Percentiles rank a stretch among this genome's conserved stretches.
Conservation (phyloP, 495 filamentous ascomycete genomes). For the Aspergillus bertholletiae region DNA sequence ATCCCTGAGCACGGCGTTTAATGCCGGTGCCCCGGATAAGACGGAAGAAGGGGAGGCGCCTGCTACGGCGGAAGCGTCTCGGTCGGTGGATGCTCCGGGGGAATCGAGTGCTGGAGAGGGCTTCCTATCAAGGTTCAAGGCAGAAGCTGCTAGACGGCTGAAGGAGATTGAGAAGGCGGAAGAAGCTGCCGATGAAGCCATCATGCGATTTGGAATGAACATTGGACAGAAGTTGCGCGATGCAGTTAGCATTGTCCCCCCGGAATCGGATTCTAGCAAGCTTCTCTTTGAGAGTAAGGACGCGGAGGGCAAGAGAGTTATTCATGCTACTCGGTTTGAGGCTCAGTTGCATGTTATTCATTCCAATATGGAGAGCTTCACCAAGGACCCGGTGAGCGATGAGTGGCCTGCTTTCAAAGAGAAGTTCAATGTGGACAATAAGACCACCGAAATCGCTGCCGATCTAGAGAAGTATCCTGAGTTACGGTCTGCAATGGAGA, state of each 20-base stretch:
- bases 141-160: slow-evolving; percentile 77
- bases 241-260: slow-evolving; percentile 83
- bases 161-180: slow-evolving; percentile 93
- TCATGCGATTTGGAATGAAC: slow-evolving; percentile 88
- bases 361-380: slow-evolving; percentile 78
- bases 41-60: slow-evolving; percentile 26
- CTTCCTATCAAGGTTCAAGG: slow-evolving; percentile 77
- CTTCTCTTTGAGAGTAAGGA: slow-evolving; percentile 91
- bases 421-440: slow-evolving; percentile 73
- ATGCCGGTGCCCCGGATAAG: slow-evolving; percentile 17
- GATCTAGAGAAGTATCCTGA: slow-evolving; percentile 89
- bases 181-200: slow-evolving; percentile 95
- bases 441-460: slow-evolving; percentile 78
- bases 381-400: slow-evolving; percentile 69
- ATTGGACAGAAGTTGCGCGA: slow-evolving; percentile 88
- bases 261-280: slow-evolving; percentile 42
- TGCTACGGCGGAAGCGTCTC: neutral
- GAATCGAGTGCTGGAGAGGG: slow-evolving; percentile 34
- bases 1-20: slow-evolving; percentile 55
- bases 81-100: slow-evolving; percentile 44
- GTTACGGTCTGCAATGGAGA: slow-evolving; percentile 89
- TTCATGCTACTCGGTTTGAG: slow-evolving; percentile 91
- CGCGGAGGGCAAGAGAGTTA: slow-evolving; percentile 81
- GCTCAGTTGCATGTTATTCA: slow-evolving; percentile 95
- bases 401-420: slow-evolving; percentile 74